Conservation (phyloP, 192 early-diverging fungal species). For the Mortierella antarctica region DNA sequence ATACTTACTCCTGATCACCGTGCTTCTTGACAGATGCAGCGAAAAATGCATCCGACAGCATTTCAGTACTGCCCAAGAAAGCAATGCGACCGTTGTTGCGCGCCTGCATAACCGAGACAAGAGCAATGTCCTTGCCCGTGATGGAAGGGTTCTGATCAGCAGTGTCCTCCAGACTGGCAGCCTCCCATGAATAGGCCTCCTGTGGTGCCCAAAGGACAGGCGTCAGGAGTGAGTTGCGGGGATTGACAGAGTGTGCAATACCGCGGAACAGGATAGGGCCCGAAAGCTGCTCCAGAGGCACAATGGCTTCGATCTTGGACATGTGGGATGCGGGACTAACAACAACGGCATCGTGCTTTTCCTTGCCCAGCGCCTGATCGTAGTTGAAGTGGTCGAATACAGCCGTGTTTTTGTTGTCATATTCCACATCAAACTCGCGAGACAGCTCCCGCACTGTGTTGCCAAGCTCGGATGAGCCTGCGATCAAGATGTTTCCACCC, state of each 20-base stretch:
- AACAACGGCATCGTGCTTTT: conserved; percentile 66
- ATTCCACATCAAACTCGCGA: conserved; percentile 90
- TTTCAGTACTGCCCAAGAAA: conserved; percentile 81
- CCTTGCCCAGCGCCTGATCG: conserved; percentile 47
- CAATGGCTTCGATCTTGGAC: conserved; percentile 55
- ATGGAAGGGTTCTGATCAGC: conserved; percentile 53
- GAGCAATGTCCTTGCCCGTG: conserved; percentile 69
- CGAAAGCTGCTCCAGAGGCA: conserved; percentile 49
- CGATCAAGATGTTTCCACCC: conserved; percentile 91
- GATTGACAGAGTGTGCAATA: conserved; percentile 75
- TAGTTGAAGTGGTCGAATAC: conserved; percentile 81
- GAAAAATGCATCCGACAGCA: conserved; percentile 84
- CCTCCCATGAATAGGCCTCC: conserved; percentile 76
- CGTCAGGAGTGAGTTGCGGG: conserved; percentile 68
- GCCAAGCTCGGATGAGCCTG: conserved; percentile 69
- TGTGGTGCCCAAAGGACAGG: conserved; percentile 65
- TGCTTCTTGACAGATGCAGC: conserved; percentile 8
- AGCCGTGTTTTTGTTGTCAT: conserved; percentile 74
- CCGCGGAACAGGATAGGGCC: conserved; percentile 80
- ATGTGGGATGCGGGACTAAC: conserved; percentile 55
- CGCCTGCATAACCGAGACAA: conserved; percentile 91
- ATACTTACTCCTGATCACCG: conserved; percentile 31
- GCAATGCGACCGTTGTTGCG: conserved; percentile 88
- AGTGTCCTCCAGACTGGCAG: conserved; percentile 51
- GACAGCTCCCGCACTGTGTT: conserved; percentile 83